Conservation (phyloP, 2,329 filamentous ascomycete genomes). For the Pezicula rhizophila region DNA sequence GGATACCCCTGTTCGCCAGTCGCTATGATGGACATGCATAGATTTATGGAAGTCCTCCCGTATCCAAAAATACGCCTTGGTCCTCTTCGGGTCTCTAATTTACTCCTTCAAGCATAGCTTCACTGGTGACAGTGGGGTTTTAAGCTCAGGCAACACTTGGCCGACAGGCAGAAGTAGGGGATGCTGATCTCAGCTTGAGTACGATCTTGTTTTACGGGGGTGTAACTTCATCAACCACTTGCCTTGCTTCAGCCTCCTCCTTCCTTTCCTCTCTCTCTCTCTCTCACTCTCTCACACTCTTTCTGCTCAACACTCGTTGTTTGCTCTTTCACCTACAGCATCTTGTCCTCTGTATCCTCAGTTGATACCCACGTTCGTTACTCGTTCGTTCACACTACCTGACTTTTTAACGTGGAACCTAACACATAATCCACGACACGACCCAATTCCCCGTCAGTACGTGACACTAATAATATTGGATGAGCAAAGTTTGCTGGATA, state of each 20-base stretch:
- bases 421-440: too few species aligned
- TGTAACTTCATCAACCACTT: not conserved
- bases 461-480: too few species aligned
- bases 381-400: not conserved
- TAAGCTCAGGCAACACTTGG: conserved; percentile 2
- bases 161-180: not conserved
- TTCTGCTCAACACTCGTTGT: not conserved
- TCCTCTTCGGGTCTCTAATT: not conserved
- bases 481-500: too few species aligned
- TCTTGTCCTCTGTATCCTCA: not conserved
- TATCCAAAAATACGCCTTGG: not conserved
- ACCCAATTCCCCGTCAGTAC: too few species aligned
- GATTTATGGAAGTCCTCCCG: not conserved
- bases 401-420: not conserved
- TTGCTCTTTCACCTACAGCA: not conserved
- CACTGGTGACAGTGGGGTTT: not conserved
- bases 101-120: not conserved
- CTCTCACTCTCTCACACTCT: not conserved
- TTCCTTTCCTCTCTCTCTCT: not conserved
- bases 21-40: not conserved
- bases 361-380: conserved; percentile 1
- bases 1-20: not conserved
- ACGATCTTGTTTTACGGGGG: conserved; percentile 1
- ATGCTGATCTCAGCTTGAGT: not conserved
- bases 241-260: not conserved